These are phyloP conservation scores for Spizellomyces punctatus DNA, from an alignment of 192 early-diverging fungal species.

Conservation along the genomic window DNA sequence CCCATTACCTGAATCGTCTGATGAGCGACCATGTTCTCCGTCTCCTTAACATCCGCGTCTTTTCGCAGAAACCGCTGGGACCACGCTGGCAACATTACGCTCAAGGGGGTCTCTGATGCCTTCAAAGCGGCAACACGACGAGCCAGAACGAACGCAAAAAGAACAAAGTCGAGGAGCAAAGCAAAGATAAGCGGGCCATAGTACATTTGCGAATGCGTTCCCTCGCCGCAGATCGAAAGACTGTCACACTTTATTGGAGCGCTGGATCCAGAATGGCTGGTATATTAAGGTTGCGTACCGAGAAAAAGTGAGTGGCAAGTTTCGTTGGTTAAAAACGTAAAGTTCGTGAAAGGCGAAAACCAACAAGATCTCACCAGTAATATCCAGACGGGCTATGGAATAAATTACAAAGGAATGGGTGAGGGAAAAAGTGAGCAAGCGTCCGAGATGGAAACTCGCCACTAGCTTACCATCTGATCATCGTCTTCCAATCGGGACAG, in stretches of 20 bases:
- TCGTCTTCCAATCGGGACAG: too few relatives aligned
- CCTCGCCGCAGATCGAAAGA: slow-evolving; percentile 8
- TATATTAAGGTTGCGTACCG: too few relatives aligned
- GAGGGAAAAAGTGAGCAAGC: too few relatives aligned
- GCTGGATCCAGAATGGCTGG: background rate
- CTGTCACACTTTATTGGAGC: slow-evolving; percentile 3
- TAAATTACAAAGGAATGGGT: too few relatives aligned
- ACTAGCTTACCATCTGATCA: too few relatives aligned
- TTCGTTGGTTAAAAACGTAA: too few relatives aligned
- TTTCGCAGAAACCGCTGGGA: background rate
- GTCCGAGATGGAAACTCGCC: too few relatives aligned
- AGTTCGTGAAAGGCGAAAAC: too few relatives aligned
- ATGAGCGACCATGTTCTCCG: background rate
- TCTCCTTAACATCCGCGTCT: background rate
- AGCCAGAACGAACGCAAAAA: slow-evolving; percentile 5
- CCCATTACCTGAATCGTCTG: background rate
- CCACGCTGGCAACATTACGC: background rate
- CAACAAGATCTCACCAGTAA: too few relatives aligned
- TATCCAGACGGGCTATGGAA: too few relatives aligned
- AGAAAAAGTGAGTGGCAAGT: too few relatives aligned
- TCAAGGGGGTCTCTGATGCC: background rate
- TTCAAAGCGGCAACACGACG: background rate
- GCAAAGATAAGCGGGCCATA: slow-evolving; percentile 12
- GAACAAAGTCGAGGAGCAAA: slow-evolving; percentile 16
- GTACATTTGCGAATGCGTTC: slow-evolving; percentile 3